These are phyloP conservation scores for Eruca vesicaria DNA, from an alignment of 441 rosid species.

Conservation along the genomic window DNA sequence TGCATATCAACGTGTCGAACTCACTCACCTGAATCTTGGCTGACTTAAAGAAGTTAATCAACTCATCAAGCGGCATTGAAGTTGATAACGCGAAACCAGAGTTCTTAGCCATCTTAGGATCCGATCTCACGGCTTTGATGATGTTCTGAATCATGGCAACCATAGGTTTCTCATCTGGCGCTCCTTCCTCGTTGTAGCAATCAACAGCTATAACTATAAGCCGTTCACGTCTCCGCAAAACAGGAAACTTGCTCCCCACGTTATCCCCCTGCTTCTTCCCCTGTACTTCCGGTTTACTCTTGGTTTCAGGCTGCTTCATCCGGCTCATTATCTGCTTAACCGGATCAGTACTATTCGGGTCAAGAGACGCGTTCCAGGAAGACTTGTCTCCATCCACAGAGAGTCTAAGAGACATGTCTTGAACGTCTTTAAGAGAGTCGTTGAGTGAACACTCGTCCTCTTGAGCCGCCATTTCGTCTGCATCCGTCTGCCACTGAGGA, in stretches of 20 bases:
- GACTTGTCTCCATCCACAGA: slow-evolving; percentile 88
- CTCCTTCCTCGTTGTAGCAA: slow-evolving; percentile 64
- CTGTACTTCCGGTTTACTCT: slow-evolving; percentile 40
- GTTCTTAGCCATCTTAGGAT: slow-evolving; percentile 54
- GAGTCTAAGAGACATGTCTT: slow-evolving; percentile 93
- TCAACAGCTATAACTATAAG: slow-evolving; percentile 77
- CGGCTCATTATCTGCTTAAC: slow-evolving; percentile 72
- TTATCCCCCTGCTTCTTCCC: slow-evolving; percentile 53
- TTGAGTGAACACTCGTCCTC: slow-evolving; percentile 68
- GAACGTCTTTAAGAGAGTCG: slow-evolving; percentile 89
- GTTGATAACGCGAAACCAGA: slow-evolving; percentile 81
- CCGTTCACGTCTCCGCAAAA: slow-evolving; percentile 71
- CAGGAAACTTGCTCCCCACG: slow-evolving; percentile 65
- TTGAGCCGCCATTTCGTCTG: slow-evolving; percentile 65
- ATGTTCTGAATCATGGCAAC: slow-evolving; percentile 57
- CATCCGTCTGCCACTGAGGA: slow-evolving; percentile 93
- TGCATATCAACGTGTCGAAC: slow-evolving; percentile 87
- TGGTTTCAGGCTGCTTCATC: slow-evolving; percentile 56
- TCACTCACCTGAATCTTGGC: slow-evolving; percentile 69
- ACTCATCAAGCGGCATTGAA: slow-evolving; percentile 76
- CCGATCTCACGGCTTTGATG: slow-evolving; percentile 64
- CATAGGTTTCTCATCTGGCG: slow-evolving; percentile 62
- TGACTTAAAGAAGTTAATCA: slow-evolving; percentile 54
- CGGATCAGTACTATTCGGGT: slow-evolving; percentile 51
- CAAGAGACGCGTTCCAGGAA: slow-evolving; percentile 57